These are phyloP conservation scores for Epichloe hybrida DNA, from an alignment of 2,329 filamentous ascomycete species.

Conservation along the genomic window DNA sequence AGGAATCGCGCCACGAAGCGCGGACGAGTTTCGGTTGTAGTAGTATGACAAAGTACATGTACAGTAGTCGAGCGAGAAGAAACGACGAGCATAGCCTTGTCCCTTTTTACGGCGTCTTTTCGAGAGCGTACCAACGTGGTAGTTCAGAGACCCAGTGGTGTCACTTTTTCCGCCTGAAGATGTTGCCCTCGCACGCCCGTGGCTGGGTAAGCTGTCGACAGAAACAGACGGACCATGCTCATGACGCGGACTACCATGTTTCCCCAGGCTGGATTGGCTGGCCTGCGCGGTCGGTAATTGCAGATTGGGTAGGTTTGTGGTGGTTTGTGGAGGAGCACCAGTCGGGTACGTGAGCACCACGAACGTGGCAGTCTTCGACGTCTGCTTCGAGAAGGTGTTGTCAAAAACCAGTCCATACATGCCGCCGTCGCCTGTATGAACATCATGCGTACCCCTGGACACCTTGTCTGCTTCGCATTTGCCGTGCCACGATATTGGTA, in stretches of 20 bases:
- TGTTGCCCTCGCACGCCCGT: conserved; percentile 26
- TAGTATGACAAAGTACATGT: conserved; percentile 95
- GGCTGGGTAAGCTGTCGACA: conserved; percentile 46
- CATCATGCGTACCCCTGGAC: conserved; percentile 77
- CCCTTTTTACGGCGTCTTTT: conserved; percentile 91
- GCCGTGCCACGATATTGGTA: conserved; percentile 71
- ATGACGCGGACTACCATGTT: conserved; percentile 30
- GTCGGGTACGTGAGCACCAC: conserved; percentile 90
- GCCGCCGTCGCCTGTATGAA: conserved; percentile 59
- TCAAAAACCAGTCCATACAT: conserved; percentile 97
- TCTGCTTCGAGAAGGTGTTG: conserved; percentile 95
- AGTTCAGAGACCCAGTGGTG: conserved; percentile 33
- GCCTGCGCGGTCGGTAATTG: conserved; percentile 24
- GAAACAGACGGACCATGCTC: conserved; percentile 38
- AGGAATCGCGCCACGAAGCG: conserved; percentile 81
- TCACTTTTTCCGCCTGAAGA: conserved; percentile 42
- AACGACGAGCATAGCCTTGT: conserved; percentile 83
- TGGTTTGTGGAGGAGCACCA: conserved; percentile 60
- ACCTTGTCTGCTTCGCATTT: conserved; percentile 97
- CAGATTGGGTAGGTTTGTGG: conserved; percentile 52
- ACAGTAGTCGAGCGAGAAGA: conserved; percentile 91
- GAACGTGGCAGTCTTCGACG: conserved; percentile 88
- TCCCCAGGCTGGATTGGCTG: conserved; percentile 40
- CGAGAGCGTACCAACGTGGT: conserved; percentile 72
- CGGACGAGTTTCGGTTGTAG: conserved; percentile 84